Percentiles rank a stretch among this genome's conserved stretches.
phyloP scores from a whole-genome alignment of 2,329 filamentous ascomycete species.

The Trichophaea hybrida region DNA sequence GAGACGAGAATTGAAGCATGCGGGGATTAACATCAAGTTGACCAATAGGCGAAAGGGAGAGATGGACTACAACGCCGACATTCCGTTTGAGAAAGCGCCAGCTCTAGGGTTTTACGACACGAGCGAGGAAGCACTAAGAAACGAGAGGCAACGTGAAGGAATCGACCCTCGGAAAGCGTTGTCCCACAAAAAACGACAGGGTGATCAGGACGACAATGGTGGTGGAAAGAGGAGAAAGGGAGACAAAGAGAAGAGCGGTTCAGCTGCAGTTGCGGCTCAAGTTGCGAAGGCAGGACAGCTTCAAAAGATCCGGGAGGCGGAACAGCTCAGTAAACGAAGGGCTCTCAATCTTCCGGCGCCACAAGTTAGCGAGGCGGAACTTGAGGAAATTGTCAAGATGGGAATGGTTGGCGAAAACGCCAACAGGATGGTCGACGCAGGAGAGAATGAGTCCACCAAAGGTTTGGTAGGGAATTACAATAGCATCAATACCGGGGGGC shows the following conservation, averaged over 20 bases:
- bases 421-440: constrained; percentile 55
- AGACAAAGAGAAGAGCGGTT: constrained; percentile 53
- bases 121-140: constrained; percentile 59
- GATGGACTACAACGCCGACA: constrained; percentile 99
- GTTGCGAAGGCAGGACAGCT: constrained; percentile 86
- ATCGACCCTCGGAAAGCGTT: constrained; percentile 90
- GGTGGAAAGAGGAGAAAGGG: constrained; percentile 68
- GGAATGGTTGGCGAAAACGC: constrained; percentile 84
- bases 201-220: constrained; percentile 69
- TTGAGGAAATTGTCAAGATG: constrained; percentile 99
- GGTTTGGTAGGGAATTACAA: constrained; percentile 80
- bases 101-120: constrained; percentile 89
- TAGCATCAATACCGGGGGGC: constrained; percentile 62
- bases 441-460: constrained; percentile 71
- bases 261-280: constrained; percentile 67
- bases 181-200: constrained; percentile 81
- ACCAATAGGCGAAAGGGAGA: constrained; percentile 81
- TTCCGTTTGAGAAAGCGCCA: constrained; percentile 89
- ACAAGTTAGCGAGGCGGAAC: constrained; percentile 80
- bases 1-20: constrained; percentile 87
- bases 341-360: constrained; percentile 71
- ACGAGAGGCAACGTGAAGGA: constrained; percentile 68
- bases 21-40: constrained; percentile 96
- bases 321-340: constrained; percentile 87
- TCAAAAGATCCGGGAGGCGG: constrained; percentile 88